Percentiles rank a stretch among this genome's conserved stretches.
phyloP scores from a whole-genome alignment of 2,329 filamentous ascomycete species.

The Xylaria hypoxylon region DNA sequence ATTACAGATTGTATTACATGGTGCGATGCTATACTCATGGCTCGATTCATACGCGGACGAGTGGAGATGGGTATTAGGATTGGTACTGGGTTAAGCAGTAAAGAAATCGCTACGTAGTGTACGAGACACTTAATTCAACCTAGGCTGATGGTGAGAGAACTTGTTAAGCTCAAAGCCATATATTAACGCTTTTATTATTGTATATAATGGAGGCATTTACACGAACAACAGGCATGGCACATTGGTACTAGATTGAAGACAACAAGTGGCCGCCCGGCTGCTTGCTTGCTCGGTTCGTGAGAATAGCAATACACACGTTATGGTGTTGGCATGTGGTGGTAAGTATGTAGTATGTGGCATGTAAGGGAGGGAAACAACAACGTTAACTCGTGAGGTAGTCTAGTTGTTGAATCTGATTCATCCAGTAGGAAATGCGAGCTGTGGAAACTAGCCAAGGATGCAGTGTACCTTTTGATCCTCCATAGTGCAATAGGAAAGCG shows the following conservation, averaged over 20 bases:
- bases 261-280: neutral
- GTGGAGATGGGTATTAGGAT: neutral
- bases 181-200: neutral
- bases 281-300: neutral
- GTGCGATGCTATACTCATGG: neutral
- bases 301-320: neutral
- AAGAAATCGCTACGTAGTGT: neutral
- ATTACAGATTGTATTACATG: neutral
- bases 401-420: neutral
- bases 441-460: neutral
- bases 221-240: no score
- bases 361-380: neutral
- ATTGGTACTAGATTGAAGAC: neutral
- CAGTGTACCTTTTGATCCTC: neutral
- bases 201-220: no score
- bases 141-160: neutral
- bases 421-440: neutral
- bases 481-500: conserved; percentile 1
- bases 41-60: neutral
- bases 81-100: neutral
- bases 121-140: neutral
- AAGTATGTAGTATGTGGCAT: neutral
- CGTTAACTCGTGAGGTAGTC: neutral
- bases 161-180: neutral
- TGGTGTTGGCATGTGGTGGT: no score